These are phyloP conservation scores for Hymenoscyphus albidus DNA, from an alignment of 2,329 filamentous ascomycete genomes.

Conservation along the genomic window DNA sequence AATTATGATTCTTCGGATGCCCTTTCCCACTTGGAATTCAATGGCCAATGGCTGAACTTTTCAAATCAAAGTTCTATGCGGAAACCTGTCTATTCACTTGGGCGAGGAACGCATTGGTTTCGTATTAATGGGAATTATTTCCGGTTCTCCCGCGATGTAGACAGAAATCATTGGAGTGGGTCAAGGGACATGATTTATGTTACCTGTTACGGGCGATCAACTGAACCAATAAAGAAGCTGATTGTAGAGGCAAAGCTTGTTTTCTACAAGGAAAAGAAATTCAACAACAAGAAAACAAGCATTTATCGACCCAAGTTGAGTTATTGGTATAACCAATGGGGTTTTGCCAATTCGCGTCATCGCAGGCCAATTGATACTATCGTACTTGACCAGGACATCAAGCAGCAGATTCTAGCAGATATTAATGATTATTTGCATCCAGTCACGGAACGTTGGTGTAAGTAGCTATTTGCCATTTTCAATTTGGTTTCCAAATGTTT, in stretches of 20 bases:
- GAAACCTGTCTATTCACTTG: not conserved
- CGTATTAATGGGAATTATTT: not conserved
- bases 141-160: not conserved
- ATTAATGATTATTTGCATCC: slow-evolving; percentile 61
- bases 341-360: slow-evolving; percentile 42
- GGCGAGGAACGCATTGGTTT: not conserved
- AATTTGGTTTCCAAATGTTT: too few relatives aligned
- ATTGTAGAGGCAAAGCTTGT: not conserved
- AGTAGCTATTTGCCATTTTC: not conserved
- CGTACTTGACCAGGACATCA: slow-evolving; percentile 58
- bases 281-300: not conserved
- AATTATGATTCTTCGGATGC: not conserved
- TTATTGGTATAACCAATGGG: not conserved
- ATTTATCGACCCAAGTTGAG: not conserved
- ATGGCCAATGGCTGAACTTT: not conserved
- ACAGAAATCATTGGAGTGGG: not conserved
- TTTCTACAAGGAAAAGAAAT: not conserved
- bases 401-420: slow-evolving; percentile 56
- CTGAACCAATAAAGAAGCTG: not conserved
- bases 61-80: not conserved
- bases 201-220: not conserved
- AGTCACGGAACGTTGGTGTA: slow-evolving; percentile 66
- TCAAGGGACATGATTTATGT: not conserved
- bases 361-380: slow-evolving; percentile 62
- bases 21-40: not conserved